phyloP scores from a whole-genome alignment of 2,329 filamentous ascomycete genomes.

The Arachnomyces sp. region DNA sequence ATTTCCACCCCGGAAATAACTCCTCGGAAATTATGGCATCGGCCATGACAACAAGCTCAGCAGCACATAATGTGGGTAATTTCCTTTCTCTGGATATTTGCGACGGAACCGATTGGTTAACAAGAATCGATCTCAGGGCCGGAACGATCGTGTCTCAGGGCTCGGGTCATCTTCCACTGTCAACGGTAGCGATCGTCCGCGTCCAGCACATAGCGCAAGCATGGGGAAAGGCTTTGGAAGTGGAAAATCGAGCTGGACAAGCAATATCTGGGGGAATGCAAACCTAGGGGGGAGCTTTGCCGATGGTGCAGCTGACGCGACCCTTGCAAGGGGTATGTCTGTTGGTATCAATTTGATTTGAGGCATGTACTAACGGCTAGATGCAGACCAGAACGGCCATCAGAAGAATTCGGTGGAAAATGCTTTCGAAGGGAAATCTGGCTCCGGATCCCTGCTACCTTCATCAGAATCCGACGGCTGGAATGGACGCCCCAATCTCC shows the following conservation, averaged over 20 bases:
- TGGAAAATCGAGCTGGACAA: slow-evolving; percentile 36
- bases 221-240: slow-evolving; percentile 38
- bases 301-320: slow-evolving; percentile 39
- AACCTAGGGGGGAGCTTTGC: slow-evolving; percentile 25
- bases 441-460: slow-evolving; percentile 60
- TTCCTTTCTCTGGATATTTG: background rate
- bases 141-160: slow-evolving; percentile 30
- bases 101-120: background rate
- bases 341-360: background rate
- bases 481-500: slow-evolving; percentile 42
- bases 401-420: slow-evolving; percentile 19
- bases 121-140: slow-evolving; percentile 9
- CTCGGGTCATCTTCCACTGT: slow-evolving; percentile 29
- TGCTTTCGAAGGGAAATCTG: slow-evolving; percentile 50
- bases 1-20: slow-evolving; percentile 10
- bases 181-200: slow-evolving; percentile 24
- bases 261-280: slow-evolving; percentile 46
- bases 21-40: slow-evolving; percentile 24
- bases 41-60: slow-evolving; percentile 27
- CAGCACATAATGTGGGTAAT: slow-evolving; percentile 31
- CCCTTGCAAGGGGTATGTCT: slow-evolving; percentile 41
- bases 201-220: slow-evolving; percentile 29
- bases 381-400: slow-evolving; percentile 10
- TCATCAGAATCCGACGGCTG: slow-evolving; percentile 62
- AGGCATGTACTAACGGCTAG: slow-evolving; percentile 12